Percentiles rank a stretch among this genome's conserved stretches.
Evolutionary conservation across 2,329 filamentous ascomycete species (phyloP).

Genomic region (Aspergillus sp.): DNA sequence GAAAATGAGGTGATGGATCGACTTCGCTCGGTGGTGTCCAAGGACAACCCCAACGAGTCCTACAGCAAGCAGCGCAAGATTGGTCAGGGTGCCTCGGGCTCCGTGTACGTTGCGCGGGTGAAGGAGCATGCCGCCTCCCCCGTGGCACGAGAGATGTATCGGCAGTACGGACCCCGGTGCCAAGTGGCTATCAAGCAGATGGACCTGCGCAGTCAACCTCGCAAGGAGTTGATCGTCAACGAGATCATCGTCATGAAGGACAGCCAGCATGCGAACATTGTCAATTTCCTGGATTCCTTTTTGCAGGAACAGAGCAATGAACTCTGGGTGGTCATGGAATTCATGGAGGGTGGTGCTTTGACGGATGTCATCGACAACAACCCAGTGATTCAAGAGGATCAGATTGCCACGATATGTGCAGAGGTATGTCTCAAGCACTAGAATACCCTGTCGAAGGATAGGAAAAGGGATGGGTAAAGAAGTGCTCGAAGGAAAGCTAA

Average conservation of each 20-base stretch:
- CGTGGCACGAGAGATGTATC: constrained; percentile 74
- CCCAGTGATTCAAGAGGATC: constrained; percentile 86
- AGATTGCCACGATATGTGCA: constrained; percentile 94
- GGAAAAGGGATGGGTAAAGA: background rate
- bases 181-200: constrained; percentile 99
- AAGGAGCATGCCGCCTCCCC: constrained; percentile 83
- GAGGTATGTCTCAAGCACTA: constrained; percentile 65
- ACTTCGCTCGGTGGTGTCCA: constrained; percentile 89
- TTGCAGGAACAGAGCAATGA: constrained; percentile 91
- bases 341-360: constrained; percentile 96
- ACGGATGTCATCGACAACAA: constrained; percentile 99
- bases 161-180: constrained; percentile 74
- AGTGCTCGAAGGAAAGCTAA: constrained; percentile 10
- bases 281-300: constrained; percentile 98
- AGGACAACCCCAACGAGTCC: constrained; percentile 88
- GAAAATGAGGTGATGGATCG: constrained; percentile 97
- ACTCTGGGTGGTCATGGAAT: constrained; percentile 99
- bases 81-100: constrained; percentile 95
- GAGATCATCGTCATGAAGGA: constrained; percentile 99
- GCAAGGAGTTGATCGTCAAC: constrained; percentile 98
- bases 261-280: constrained; percentile 96
- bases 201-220: constrained; percentile 94
- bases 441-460: background rate
- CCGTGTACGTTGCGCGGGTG: constrained; percentile 95
- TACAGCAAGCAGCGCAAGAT: constrained; percentile 99